These are phyloP conservation scores for Hypholoma sublateritium DNA, from an alignment of 768 basidiomycete genomes.

Conservation along the genomic window DNA sequence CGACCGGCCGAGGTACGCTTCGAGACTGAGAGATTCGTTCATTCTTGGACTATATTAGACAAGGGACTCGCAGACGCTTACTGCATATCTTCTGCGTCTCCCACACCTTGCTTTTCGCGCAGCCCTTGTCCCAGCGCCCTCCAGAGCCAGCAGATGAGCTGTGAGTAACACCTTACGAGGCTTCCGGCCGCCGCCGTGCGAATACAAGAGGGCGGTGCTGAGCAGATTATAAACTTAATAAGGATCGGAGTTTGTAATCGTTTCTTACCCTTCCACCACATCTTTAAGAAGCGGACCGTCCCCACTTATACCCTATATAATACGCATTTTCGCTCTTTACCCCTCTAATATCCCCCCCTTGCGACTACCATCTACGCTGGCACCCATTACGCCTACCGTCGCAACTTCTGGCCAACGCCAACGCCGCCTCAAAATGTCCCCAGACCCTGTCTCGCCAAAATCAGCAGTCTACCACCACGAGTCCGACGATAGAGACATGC, in stretches of 20 bases:
- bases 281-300: conserved; percentile 16
- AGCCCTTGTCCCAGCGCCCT: background rate
- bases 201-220: conserved; percentile 29
- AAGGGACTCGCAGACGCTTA: too few species aligned
- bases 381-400: conserved; percentile 6
- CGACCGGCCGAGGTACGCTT: too few species aligned
- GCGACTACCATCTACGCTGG: conserved; percentile 3
- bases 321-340: conserved; percentile 14
- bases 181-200: conserved; percentile 19
- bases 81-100: background rate
- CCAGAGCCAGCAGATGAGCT: background rate
- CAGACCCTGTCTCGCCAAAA: conserved; percentile 12
- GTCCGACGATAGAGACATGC: conserved; percentile 23
- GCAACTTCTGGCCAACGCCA: conserved; percentile 10
- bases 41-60: too few species aligned
- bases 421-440: conserved; percentile 12
- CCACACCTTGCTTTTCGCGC: background rate
- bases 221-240: conserved; percentile 21
- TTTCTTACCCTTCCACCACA: conserved; percentile 23
- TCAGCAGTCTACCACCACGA: conserved; percentile 11
- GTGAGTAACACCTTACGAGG: background rate
- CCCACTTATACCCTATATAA: conserved; percentile 22
- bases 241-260: conserved; percentile 30
- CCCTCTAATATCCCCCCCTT: background rate
- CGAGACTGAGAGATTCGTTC: too few species aligned